Evolutionary conservation across 345 rosid genomes (phyloP).

Genomic region (Luvunga scandens): DNA sequence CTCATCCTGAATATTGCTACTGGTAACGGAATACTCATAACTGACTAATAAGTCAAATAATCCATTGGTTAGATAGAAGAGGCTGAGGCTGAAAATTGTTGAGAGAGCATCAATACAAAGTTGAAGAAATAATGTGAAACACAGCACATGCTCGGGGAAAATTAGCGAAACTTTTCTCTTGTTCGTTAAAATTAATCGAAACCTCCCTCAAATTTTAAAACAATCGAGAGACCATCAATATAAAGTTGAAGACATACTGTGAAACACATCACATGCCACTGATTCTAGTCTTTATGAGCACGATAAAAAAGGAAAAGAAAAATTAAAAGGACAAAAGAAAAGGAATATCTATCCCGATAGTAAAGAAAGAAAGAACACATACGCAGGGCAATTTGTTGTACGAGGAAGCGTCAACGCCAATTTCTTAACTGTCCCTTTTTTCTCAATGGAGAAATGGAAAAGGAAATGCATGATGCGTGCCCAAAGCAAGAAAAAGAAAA

Average conservation of each 20-base stretch:
- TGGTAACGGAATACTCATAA: no score
- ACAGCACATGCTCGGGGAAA: no score
- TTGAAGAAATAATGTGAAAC: no score
- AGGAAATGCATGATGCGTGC: conserved; percentile 1
- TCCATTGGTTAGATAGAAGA: no score
- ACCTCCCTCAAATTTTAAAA: not conserved
- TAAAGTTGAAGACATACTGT: not conserved
- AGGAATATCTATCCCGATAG: not conserved
- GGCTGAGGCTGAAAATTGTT: no score
- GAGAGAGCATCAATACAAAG: no score
- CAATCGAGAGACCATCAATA: not conserved
- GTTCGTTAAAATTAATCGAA: no score
- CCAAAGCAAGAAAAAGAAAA: not conserved
- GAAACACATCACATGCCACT: not conserved
- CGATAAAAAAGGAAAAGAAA: not conserved
- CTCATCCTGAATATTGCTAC: no score
- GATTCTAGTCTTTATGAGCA: not conserved
- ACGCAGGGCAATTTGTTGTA: conserved; percentile 12
- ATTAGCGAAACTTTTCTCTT: no score
- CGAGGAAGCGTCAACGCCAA: conserved; percentile 33
- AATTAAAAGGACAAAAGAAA: not conserved
- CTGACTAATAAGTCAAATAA: no score
- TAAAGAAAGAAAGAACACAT: not conserved
- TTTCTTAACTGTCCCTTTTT: conserved; percentile 15
- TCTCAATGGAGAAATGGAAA: conserved; percentile 9